phyloP scores from a whole-genome alignment of 2,329 filamentous ascomycete genomes.

The Pseudocercospora vitis region DNA sequence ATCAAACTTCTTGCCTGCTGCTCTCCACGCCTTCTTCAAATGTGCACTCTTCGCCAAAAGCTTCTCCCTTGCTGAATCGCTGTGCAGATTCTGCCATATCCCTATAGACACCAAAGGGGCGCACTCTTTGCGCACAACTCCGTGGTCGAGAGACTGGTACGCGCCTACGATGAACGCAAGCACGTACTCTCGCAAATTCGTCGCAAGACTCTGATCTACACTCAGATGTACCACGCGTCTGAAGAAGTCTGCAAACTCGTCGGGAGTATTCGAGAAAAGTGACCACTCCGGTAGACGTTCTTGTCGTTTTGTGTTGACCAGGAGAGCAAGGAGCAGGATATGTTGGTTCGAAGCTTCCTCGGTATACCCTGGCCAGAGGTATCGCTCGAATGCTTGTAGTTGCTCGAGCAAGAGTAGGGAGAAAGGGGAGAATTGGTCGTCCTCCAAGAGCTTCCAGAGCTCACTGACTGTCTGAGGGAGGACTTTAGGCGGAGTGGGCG shows the following conservation, averaged over 20 bases:
- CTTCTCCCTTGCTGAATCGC: slow-evolving; percentile 69
- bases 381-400: slow-evolving; percentile 86
- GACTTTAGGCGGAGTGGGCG: slow-evolving; percentile 63
- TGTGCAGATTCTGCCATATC: slow-evolving; percentile 91
- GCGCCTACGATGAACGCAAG: slow-evolving; percentile 85
- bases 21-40: slow-evolving; percentile 86
- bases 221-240: slow-evolving; percentile 85
- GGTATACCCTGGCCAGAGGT: slow-evolving; percentile 90
- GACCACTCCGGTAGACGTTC: slow-evolving; percentile 88
- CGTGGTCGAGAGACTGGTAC: slow-evolving; percentile 90
- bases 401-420: slow-evolving; percentile 83
- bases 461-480: slow-evolving; percentile 79
- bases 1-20: slow-evolving; percentile 81
- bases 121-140: slow-evolving; percentile 90
- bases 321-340: slow-evolving; percentile 78
- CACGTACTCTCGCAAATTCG: slow-evolving; percentile 67
- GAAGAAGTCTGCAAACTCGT: slow-evolving; percentile 86
- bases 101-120: slow-evolving; percentile 91
- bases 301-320: slow-evolving; percentile 83
- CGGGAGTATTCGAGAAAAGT: slow-evolving; percentile 72
- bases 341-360: slow-evolving; percentile 83
- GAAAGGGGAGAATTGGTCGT: slow-evolving; percentile 73
- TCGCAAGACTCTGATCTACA: slow-evolving; percentile 54
- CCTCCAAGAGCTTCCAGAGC: slow-evolving; percentile 86
- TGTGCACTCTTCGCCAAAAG: slow-evolving; percentile 72